Evolutionary conservation across 2,329 filamentous ascomycete species (phyloP), one percentile per base, ranked within the genome.

Genomic region (Ophiocordyceps robertsii): DNA sequence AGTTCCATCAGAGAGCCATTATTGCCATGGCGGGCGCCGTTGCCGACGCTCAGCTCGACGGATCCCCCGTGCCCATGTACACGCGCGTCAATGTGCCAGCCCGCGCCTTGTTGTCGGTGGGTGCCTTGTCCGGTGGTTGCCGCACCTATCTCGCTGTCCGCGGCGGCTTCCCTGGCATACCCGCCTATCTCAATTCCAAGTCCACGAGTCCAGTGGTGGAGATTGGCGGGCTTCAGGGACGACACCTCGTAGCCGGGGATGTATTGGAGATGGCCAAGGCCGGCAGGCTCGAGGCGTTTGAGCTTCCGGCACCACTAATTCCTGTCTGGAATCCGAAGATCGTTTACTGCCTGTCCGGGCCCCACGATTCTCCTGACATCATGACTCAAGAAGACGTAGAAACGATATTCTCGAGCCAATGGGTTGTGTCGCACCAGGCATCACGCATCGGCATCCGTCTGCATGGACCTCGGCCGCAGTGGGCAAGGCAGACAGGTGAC

Each of bases 371-470:
- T 2, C 49, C 52, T 16, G 55, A 60, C 12, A 52, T 59, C 14
- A 52, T 62, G 43, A 55, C 55, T 0, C 52, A 63, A 0, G 67
- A 73, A 41, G 72, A 72, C 43, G 67, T 76, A 40, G 66, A 74
- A 10, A 73, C 71, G 59, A 64, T 81, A 2, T 81, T 77, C 55
- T 56, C 59, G 6, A 72, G 69, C 0, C 58, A 66, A n/a, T 80
- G 74, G 72, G 73, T 73, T 39, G 64, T 81, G 2, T 74, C 70
- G 0, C 76, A 81, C 49, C 80, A 81, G 45, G 69, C 73, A 1
- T 73, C 71, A 12, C 63, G 78, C 44, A 74, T 69, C 35, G 78
- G 75, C 0, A 73, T 82, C 24, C 67, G 77, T 7, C 63, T 82
- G 0, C 56, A 76, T 2, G 77, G 77, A 0, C 75, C 76, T 0